A percentile compares a stretch with the other conserved stretches of the same genome.
phyloP scores from a whole-genome alignment of 352 stramenopile genomes.

The Globisporangium parvum region DNA sequence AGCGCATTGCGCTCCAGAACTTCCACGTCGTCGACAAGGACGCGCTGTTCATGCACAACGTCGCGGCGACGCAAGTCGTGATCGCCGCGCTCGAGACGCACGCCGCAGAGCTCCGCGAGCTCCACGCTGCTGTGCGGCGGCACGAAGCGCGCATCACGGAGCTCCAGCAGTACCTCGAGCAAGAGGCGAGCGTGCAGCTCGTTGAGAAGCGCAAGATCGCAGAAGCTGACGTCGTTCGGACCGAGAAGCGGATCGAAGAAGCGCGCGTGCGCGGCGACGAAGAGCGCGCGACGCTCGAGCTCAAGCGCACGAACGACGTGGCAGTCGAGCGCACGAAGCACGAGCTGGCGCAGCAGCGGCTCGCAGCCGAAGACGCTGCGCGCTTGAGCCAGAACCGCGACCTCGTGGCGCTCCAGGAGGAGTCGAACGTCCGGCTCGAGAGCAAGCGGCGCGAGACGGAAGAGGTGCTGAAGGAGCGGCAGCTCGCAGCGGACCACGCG shows the following conservation, averaged over 20 bases:
- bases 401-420: slow-evolving; percentile 54
- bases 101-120: slow-evolving; percentile 24
- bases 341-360: slow-evolving; percentile 37
- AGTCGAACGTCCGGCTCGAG: slow-evolving; percentile 51
- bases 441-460: slow-evolving; percentile 50
- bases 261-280: slow-evolving; percentile 32
- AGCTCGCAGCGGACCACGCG: slow-evolving; percentile 38
- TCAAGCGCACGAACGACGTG: slow-evolving; percentile 41
- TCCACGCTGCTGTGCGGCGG: slow-evolving; percentile 15
- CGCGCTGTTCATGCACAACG: slow-evolving; percentile 89
- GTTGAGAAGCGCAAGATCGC: slow-evolving; percentile 55
- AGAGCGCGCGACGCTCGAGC: slow-evolving; percentile 43
- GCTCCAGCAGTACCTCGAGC: slow-evolving; percentile 45
- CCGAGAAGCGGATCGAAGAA: slow-evolving; percentile 40
- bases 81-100: slow-evolving; percentile 27
- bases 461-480: slow-evolving; percentile 50
- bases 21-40: slow-evolving; percentile 87
- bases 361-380: slow-evolving; percentile 36
- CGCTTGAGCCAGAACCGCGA: slow-evolving; percentile 49
- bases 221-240: slow-evolving; percentile 25
- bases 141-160: slow-evolving; percentile 34
- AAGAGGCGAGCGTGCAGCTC: slow-evolving; percentile 60
- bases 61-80: slow-evolving; percentile 86
- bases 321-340: slow-evolving; percentile 43
- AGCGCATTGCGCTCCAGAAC: slow-evolving; percentile 71